Conservation (phyloP, 768 basidiomycete species). For the Strobilomyces echinocephalus region DNA sequence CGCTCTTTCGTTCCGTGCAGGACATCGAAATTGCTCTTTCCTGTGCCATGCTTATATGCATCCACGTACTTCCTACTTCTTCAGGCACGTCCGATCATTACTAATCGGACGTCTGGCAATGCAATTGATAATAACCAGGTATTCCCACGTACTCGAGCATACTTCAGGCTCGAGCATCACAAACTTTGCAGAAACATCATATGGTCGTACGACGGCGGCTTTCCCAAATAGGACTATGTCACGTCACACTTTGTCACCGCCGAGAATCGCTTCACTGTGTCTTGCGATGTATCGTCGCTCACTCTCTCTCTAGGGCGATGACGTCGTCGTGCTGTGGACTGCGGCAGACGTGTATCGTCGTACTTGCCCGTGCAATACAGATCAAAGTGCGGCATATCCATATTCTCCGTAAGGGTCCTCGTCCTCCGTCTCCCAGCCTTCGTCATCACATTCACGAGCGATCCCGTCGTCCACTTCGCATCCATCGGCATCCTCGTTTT, state of each 20-base stretch:
- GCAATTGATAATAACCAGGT: too few relatives aligned
- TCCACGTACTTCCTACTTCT: too few relatives aligned
- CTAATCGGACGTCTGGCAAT: too few relatives aligned
- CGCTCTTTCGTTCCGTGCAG: not conserved
- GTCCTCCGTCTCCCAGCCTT: not conserved
- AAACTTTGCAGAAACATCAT: not conserved
- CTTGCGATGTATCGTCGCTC: not conserved
- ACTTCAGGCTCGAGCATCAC: not conserved
- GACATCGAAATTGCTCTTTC: not conserved
- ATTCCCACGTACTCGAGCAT: too few relatives aligned
- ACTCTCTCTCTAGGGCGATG: not conserved
- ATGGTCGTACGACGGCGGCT: not conserved
- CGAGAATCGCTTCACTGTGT: not conserved
- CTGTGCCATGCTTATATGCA: not conserved
- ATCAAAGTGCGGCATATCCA: not conserved
- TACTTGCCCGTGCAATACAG: too few relatives aligned
- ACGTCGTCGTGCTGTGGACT: too few relatives aligned
- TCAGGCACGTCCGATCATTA: too few relatives aligned
- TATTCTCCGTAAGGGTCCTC: not conserved
- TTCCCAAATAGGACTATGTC: not conserved
- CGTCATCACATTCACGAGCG: not conserved
- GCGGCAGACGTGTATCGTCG: too few relatives aligned
- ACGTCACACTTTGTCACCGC: not conserved
- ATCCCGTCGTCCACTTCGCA: not conserved
- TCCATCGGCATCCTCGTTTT: not conserved